phyloP scores from a whole-genome alignment of 805 yeast species.

The Candida boidinii region DNA sequence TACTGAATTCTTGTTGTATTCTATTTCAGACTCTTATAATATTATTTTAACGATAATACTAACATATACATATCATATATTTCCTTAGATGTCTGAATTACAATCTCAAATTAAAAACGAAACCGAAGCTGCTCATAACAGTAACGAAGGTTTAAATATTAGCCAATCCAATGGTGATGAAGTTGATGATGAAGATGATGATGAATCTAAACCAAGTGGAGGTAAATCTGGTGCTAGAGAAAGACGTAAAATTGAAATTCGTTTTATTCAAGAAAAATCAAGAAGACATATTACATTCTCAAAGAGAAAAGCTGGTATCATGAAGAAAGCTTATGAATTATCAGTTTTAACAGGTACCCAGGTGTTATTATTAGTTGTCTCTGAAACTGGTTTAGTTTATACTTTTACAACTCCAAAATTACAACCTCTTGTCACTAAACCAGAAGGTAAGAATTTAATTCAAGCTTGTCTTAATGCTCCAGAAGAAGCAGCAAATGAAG shows the following conservation, averaged over 20 bases:
- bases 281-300: constrained; percentile 97
- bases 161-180: constrained; percentile 5
- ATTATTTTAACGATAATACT: no score
- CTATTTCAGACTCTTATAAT: no score
- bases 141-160: background rate
- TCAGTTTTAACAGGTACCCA: constrained; percentile 97
- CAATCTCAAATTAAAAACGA: constrained; percentile 2
- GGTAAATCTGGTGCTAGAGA: constrained; percentile 34
- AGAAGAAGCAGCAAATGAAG: constrained; percentile 63
- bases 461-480: constrained; percentile 97
- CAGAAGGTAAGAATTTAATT: constrained; percentile 93
- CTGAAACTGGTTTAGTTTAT: constrained; percentile 97
- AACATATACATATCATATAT: no score
- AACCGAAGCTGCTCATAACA: background rate
- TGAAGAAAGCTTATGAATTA: constrained; percentile 98
- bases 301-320: constrained; percentile 96
- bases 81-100: constrained; percentile 2
- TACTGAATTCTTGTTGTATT: no score
- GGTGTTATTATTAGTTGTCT: constrained; percentile 86
- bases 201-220: constrained; percentile 36
- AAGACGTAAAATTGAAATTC: constrained; percentile 88
- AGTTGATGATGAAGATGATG: constrained; percentile 46
- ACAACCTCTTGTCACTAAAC: constrained; percentile 94
- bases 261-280: constrained; percentile 94
- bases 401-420: constrained; percentile 98